Percentiles rank a stretch among this genome's conserved stretches.
These are phyloP conservation scores for Datisca glomerata DNA, from an alignment of 306 rosid species.

Conservation along the genomic window DNA sequence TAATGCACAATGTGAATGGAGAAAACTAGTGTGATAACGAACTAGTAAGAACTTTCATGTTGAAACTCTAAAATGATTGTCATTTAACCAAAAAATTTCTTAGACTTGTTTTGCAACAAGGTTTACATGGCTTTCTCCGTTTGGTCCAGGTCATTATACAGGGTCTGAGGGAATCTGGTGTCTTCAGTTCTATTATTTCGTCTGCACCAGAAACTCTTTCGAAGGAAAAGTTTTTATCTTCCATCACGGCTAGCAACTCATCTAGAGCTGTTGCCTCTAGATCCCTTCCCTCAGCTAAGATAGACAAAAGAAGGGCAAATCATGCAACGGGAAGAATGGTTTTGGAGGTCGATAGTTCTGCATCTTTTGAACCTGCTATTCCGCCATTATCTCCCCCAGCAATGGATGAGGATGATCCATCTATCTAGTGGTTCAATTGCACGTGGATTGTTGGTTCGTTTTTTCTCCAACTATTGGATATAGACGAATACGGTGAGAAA, in stretches of 20 bases:
- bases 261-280: slow-evolving; percentile 48
- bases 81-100: no score
- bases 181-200: slow-evolving; percentile 75
- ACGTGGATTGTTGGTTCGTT: no score
- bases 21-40: no score
- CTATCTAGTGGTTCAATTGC: no score
- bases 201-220: slow-evolving; percentile 58
- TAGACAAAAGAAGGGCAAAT: slow-evolving; percentile 24
- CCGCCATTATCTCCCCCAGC: slow-evolving; percentile 81
- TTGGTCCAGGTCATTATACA: slow-evolving; percentile 60
- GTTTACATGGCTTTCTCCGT: slow-evolving; percentile 1
- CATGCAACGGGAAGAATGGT: slow-evolving; percentile 52
- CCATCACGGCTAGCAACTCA: slow-evolving; percentile 67
- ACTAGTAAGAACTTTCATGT: no score
- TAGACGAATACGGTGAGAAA: neutral
- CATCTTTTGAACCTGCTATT: slow-evolving; percentile 42
- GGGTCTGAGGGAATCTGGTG: slow-evolving; percentile 79
- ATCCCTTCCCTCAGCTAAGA: slow-evolving; percentile 59
- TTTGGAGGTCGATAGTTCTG: slow-evolving; percentile 33
- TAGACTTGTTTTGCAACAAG: neutral
- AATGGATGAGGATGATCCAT: slow-evolving; percentile 18
- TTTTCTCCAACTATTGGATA: neutral
- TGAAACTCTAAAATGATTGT: no score
- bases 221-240: slow-evolving; percentile 58
- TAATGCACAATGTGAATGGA: no score